Conservation (phyloP, 2,329 filamentous ascomycete genomes). For the Colletotrichum caudatum region DNA sequence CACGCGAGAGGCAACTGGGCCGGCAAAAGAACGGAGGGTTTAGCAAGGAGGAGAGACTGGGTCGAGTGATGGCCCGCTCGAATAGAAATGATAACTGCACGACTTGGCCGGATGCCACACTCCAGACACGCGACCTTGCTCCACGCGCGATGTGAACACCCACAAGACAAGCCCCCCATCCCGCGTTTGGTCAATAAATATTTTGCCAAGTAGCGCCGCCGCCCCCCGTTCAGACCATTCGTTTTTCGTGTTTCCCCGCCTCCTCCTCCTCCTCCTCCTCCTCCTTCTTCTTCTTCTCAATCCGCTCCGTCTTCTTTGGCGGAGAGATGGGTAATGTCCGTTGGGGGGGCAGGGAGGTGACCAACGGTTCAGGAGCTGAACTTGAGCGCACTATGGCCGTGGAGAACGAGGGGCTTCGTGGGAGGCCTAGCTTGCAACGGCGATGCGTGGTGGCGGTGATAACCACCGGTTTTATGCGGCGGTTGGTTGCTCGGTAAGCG, state of each 20-base stretch:
- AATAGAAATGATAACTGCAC: constrained; percentile 8
- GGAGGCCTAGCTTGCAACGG: not conserved
- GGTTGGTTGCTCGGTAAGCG: too few relatives aligned
- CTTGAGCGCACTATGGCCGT: constrained; percentile 14
- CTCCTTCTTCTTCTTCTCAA: too few relatives aligned
- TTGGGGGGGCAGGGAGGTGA: too few relatives aligned
- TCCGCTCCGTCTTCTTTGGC: too few relatives aligned
- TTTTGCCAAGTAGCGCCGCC: not conserved
- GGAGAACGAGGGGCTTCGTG: constrained; percentile 7
- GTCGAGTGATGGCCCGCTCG: not conserved
- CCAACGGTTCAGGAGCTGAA: too few relatives aligned
- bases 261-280: not conserved
- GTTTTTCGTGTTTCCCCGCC: not conserved
- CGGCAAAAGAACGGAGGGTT: not conserved
- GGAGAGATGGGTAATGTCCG: too few relatives aligned
- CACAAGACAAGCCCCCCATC: not conserved
- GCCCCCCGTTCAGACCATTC: not conserved
- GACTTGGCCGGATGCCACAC: not conserved
- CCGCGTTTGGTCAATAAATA: too few relatives aligned
- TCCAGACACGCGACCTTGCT: not conserved
- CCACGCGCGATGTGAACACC: not conserved
- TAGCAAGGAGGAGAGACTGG: not conserved
- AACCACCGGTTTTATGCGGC: too few relatives aligned
- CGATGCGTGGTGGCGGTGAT: not conserved
- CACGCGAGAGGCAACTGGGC: not conserved